Base-by-base conservation (phyloP, 2,329 filamentous ascomycete genomes). In the Trichoderma asperellum region DNA sequence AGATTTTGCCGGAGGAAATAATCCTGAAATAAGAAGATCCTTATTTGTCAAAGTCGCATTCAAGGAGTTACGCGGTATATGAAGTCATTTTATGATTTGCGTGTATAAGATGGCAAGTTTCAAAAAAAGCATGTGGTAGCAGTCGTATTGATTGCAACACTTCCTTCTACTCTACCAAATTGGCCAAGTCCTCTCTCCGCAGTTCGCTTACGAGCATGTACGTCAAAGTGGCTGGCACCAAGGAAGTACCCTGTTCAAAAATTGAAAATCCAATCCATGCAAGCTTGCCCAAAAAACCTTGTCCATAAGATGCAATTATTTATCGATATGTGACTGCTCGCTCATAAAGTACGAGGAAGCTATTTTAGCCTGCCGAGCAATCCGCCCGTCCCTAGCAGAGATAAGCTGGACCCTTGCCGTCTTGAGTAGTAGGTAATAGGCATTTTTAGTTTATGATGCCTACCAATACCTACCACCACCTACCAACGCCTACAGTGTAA, bases 191-290 rank as follows among this genome's bases (percentile, higher is more conserved):
- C 16, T 43, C 35, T 52, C 61, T 49, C 61, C 61, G 52, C 61
- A 64, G 43, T 43, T 64, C 34, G 49, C 61, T 49, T 43, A 43
- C 49, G 34, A 64, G n/a, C 60, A 53, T 53, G 34, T 35, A 21
- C 16, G 47, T 56, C 27, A 4, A 53, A 40, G n/a, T 24, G 47
- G 47, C 21, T 49, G 21, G 47, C 32, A 32, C 32, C 24, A 24
- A 24, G 24, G 24, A 32, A 32, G 5, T 55, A 18, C 49, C 47
- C 18, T 49, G 37, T 55, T 34, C 21, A 12, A 35, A 55, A n/a
- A 3, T 43, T 56, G 49, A 24, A 24, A 29, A 58, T 49, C 47
- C 12, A 40, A 58, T 24, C 47, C 47, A 24, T 49, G n/a, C 11
- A 10, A 24, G 2, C n/a, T 49, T 49, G 47, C 11, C 18, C 24